Evolutionary conservation across 768 basidiomycete genomes (phyloP).

Genomic region (Sporobolomyces roseus): DNA sequence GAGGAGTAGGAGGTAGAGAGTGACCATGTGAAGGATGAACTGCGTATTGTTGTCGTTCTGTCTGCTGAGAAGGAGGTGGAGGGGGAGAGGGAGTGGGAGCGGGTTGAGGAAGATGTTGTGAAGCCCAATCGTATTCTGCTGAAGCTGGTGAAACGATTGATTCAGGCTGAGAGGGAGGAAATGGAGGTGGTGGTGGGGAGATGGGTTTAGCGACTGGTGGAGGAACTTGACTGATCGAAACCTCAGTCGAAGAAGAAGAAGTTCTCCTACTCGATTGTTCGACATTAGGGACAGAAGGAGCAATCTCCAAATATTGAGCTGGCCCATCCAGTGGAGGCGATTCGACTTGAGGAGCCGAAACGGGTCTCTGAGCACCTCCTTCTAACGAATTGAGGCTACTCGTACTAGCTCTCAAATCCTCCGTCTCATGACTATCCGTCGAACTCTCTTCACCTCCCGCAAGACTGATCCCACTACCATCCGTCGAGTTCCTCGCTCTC

Average conservation of each 20-base stretch:
- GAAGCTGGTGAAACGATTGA: constrained; percentile 33
- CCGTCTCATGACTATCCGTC: background rate
- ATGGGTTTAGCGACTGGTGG: background rate
- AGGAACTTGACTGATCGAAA: no score
- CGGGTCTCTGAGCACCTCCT: constrained; percentile 11
- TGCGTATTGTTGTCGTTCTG: constrained; percentile 58
- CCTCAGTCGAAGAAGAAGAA: no score
- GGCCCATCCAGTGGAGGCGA: constrained; percentile 12
- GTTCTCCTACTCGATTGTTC: background rate
- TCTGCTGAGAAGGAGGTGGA: no score
- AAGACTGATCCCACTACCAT: background rate
- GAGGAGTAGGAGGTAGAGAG: constrained; percentile 27
- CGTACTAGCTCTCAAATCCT: background rate
- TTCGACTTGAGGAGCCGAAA: background rate
- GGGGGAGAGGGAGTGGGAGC: background rate
- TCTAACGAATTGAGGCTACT: constrained; percentile 17
- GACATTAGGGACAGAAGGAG: background rate
- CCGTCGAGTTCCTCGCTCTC: constrained; percentile 10
- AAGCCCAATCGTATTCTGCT: constrained; percentile 46
- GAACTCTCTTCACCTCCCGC: background rate
- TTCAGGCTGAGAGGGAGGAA: background rate
- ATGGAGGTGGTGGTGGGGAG: background rate
- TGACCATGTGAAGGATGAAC: constrained; percentile 56
- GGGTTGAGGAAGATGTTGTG: constrained; percentile 47
- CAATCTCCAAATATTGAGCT: constrained; percentile 19